These are phyloP conservation scores for Mangifera indica DNA, from an alignment of 345 rosid species.

Conservation along the genomic window DNA sequence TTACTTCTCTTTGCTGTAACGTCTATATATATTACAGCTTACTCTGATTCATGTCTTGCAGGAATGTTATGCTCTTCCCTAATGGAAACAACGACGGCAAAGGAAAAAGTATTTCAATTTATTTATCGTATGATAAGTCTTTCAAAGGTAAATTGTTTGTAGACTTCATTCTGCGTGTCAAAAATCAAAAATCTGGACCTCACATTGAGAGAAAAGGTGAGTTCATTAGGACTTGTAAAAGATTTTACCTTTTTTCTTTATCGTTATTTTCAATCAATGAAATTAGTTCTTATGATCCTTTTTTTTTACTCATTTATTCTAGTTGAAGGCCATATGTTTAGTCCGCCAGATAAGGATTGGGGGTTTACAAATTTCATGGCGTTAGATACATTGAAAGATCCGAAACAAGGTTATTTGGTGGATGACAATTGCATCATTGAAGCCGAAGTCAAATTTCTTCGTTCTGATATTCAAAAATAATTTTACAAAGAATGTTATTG, in stretches of 20 bases:
- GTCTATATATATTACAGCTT: not conserved
- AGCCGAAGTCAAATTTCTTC: too few species aligned
- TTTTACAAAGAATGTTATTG: too few species aligned
- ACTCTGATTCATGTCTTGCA: not conserved
- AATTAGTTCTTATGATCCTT: not conserved
- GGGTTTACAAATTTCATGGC: not conserved
- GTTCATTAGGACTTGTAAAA: too few species aligned
- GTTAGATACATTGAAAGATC: not conserved
- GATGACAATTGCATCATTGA: too few species aligned
- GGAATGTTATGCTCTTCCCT: not conserved
- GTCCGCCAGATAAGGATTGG: not conserved
- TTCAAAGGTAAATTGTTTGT: not conserved
- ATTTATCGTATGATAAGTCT: not conserved
- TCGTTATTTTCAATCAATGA: not conserved
- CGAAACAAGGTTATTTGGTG: not conserved
- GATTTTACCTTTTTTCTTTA: too few species aligned
- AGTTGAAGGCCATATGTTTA: too few species aligned
- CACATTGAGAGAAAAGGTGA: too few species aligned
- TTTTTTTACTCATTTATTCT: too few species aligned
- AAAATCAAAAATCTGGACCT: not conserved
- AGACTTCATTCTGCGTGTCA: not conserved
- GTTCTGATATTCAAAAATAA: too few species aligned
- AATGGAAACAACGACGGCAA: not conserved
- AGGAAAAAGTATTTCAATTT: not conserved
- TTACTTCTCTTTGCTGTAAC: not conserved